Percentiles rank a stretch among this genome's conserved stretches.
Evolutionary conservation across 2,329 filamentous ascomycete genomes (phyloP).

Genomic region (Neonectria magnoliae): DNA sequence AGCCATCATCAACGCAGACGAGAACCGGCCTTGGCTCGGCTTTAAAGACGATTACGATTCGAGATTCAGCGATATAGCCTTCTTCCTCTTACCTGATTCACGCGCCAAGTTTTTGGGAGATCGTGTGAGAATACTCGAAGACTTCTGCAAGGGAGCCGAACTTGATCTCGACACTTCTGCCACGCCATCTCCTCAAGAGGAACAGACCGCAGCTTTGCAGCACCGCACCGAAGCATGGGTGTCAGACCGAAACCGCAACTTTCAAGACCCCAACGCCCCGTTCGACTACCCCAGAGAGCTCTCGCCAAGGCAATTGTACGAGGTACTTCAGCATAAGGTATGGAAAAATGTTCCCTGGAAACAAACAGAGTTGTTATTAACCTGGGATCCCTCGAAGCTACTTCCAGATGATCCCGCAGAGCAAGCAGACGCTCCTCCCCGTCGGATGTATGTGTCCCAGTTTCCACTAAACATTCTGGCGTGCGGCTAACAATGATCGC

Average conservation of each 20-base stretch:
- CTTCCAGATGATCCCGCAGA: not conserved
- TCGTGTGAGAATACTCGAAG: not conserved
- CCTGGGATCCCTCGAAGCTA: not conserved
- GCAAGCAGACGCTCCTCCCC: not conserved
- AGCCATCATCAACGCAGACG: not conserved
- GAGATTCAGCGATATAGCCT: not conserved
- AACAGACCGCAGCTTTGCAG: not conserved
- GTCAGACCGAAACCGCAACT: conserved; percentile 3
- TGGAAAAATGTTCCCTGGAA: not conserved
- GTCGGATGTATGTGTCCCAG: conserved; percentile 2
- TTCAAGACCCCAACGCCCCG: not conserved
- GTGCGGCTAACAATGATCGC: not conserved
- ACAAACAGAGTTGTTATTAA: not conserved
- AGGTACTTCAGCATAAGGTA: not conserved
- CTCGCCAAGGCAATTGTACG: not conserved
- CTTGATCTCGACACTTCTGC: not conserved
- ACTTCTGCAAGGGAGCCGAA: not conserved
- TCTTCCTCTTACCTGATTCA: not conserved
- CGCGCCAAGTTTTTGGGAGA: not conserved
- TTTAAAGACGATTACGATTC: not conserved
- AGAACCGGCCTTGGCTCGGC: not conserved
- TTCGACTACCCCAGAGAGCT: not conserved
- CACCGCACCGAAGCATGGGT: conserved; percentile 10
- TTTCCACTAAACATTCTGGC: not conserved
- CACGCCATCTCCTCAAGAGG: not conserved